Evolutionary conservation across 2,329 filamentous ascomycete species (phyloP), one percentile per base, ranked within the genome.

Genomic region (Ophiostoma piceae): DNA sequence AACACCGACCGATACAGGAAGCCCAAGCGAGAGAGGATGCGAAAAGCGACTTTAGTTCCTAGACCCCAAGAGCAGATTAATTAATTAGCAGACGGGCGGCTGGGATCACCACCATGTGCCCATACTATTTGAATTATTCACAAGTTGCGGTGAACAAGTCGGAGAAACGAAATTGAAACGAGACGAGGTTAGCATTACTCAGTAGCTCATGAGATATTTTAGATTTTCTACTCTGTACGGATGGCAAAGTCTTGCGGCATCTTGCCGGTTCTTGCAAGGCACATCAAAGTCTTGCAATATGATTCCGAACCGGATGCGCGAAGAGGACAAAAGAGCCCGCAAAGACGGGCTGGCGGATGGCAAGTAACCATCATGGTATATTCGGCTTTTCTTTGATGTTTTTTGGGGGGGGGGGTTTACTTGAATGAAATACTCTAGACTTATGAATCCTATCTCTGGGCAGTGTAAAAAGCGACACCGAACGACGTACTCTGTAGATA

Each of bases 11-110:
- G 22, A 57, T 57, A 57, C 22, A 57, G 51, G 22, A 57, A 57
- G n/a, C 51, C 51, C 51, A 57, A 57, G 51, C 51, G 51, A 47
- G 43, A 47, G 43, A 47, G 43, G 19, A 57, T 26, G 51, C n/a
- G 9, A 57, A 57, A 57, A 57, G 2, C n/a, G 8, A 57, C 51
- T 57, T 26, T 47, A 47, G 43, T 47, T 16, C 14, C 4, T 19
- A 47, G 39, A 47, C 19, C 43, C 43, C 43, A 47, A n/a, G 43
- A n/a, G 43, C 43, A 47, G 2, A 47, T n/a, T 47, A 47, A 47
- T 47, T 57, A 57, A 47, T 14, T 41, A n/a, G 19, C 51, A 26
- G 9, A 57, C 22, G 22, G 51, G 16, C 51, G 51, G 51, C 51
- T 29, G n/a, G 22, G 51, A 26, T 57, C 51, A 26, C 29, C 51